phyloP scores from a whole-genome alignment of 805 yeast species.

The Spathaspora sp. region DNA sequence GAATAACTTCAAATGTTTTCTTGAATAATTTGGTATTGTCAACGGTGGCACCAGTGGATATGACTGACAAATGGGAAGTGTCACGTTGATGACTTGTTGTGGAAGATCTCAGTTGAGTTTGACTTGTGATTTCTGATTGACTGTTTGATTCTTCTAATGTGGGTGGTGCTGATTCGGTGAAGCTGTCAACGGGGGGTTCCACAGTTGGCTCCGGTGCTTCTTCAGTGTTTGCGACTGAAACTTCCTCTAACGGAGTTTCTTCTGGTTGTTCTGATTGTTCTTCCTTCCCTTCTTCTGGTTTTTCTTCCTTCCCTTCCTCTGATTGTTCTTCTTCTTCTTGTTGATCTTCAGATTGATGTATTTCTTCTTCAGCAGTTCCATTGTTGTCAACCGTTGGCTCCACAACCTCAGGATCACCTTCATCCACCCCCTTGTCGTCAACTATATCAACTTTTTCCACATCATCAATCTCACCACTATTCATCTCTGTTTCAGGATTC shows the following conservation, averaged over 20 bases:
- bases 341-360: not conserved
- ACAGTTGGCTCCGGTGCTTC: not conserved
- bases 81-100: conserved; percentile 10
- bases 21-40: conserved; percentile 35
- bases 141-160: not conserved
- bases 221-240: not conserved
- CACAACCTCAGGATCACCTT: not conserved
- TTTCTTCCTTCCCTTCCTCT: not conserved
- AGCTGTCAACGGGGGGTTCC: not conserved
- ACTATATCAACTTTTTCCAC: not conserved
- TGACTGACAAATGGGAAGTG: conserved; percentile 12
- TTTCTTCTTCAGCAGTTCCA: not conserved
- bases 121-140: not conserved
- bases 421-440: not conserved
- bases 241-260: not conserved
- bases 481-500: not conserved
- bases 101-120: not conserved
- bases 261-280: not conserved
- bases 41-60: conserved; percentile 15
- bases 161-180: not conserved
- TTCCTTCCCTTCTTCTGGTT: not conserved
- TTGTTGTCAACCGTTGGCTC: not conserved
- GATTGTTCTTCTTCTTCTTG: not conserved
- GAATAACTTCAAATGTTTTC: conserved; percentile 55
- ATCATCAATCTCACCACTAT: not conserved